Conservation (phyloP, 306 rosid genomes). For the Abrus pulchellus region DNA sequence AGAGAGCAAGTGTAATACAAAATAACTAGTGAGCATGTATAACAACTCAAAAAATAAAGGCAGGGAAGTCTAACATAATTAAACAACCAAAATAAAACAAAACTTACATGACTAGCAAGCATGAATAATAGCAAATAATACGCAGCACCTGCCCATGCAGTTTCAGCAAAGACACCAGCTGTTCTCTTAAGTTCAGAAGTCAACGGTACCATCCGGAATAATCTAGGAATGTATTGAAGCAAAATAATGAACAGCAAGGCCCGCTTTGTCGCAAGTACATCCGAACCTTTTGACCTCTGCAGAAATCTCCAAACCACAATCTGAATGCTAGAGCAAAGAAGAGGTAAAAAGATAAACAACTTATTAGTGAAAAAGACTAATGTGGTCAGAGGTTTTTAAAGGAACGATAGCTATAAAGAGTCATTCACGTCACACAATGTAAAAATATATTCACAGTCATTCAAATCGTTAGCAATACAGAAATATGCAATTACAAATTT, state of each 20-base stretch:
- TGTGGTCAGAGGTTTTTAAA: conserved; percentile 20
- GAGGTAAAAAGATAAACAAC: neutral
- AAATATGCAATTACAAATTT: neutral
- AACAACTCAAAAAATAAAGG: conserved; percentile 44
- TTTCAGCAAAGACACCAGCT: conserved; percentile 95
- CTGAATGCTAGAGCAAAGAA: conserved; percentile 57
- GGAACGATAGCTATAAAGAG: conserved; percentile 2
- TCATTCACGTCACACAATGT: neutral
- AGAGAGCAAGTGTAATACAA: conserved; percentile 25
- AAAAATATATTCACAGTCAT: neutral
- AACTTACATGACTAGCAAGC: conserved; percentile 88
- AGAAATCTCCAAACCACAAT: conserved; percentile 94
- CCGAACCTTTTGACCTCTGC: conserved; percentile 77
- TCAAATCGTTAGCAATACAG: neutral
- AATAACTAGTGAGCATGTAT: conserved; percentile 60
- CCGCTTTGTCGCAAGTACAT: conserved; percentile 80
- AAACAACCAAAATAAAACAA: conserved; percentile 8
- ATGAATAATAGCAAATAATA: conserved; percentile 89
- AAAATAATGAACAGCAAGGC: conserved; percentile 87
- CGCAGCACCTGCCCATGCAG: conserved; percentile 99
- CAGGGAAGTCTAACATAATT: conserved; percentile 10
- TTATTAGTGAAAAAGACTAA: conserved; percentile 22
- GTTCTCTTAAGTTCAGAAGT: conserved; percentile 96
- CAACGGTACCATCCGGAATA: conserved; percentile 78
- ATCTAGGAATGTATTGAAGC: conserved; percentile 87